Evolutionary conservation across 306 rosid species (phyloP), one percentile per base, ranked within the genome.

Genomic region (Comarum palustre): DNA sequence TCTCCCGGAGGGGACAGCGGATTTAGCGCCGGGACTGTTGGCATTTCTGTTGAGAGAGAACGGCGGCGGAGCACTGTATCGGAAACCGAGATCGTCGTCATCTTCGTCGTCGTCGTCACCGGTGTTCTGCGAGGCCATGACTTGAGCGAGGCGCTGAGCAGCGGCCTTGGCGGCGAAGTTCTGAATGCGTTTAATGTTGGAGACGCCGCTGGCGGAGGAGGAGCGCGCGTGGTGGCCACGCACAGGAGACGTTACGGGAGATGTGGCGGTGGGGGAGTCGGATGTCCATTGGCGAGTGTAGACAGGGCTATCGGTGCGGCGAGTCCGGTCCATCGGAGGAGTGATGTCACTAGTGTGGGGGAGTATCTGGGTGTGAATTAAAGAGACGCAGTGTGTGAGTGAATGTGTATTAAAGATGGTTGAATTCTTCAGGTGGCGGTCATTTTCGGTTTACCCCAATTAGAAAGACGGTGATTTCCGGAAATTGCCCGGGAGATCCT

Each of bases 141-240:
- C 98, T 86, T 90, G 96, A 7, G 98, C 96, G n/a, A 93, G 97
- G 63, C 97, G 93, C 82, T 93, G 96, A 58, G 98, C 96, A 1
- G 98, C 98, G 32, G 98, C 98, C 83, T 89, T 93, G 65, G 97
- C 97, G 9, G 98, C 97, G 69, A 93, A 86, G 83, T 93, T 90
- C 83, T 93, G 98, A 73, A 89, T 87, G 83, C 96, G 87, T 75
- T 89, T 93, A 79, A 93, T 75, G 86, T 77, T 87, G 70, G 98
- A 93, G 78, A 89, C 82, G 41, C 89, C 86, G 27, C 90, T 80
- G 61, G 86, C 86, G 17, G 98, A 93, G 60, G 98, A 85, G n/a
- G 98, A 90, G 8, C 97, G 89, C 69, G 85, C 64, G 82, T 93
- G 98, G 3, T 86, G 87, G 41, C 61, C 79, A 31, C 92, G 96